Percentiles rank a stretch among this genome's conserved stretches.
phyloP scores from a whole-genome alignment of 768 basidiomycete genomes.

The Hygrocybe punicea region DNA sequence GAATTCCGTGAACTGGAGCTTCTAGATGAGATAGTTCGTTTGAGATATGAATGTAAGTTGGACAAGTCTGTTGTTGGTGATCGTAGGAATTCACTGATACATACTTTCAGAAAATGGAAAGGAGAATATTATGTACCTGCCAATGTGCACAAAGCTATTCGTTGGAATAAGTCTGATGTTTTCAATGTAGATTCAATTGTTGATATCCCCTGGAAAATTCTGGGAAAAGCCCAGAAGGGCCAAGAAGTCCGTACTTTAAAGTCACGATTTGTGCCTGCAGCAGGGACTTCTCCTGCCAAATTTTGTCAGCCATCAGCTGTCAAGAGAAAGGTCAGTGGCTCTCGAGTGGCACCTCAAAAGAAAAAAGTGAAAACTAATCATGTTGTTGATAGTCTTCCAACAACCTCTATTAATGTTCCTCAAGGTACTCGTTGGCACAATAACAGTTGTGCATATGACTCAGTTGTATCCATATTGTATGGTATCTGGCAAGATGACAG shows the following conservation, averaged over 20 bases:
- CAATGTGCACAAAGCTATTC: slow-evolving; percentile 2
- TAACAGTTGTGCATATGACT: slow-evolving; percentile 1
- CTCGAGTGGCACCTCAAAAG: too few relatives aligned
- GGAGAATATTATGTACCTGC: slow-evolving; percentile 4
- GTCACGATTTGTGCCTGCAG: too few relatives aligned
- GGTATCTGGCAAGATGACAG: neutral
- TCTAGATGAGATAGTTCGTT: slow-evolving; percentile 19
- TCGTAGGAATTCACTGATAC: neutral
- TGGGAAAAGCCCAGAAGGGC: too few relatives aligned
- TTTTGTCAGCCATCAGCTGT: too few relatives aligned
- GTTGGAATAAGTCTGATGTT: neutral
- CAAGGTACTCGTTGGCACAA: neutral
- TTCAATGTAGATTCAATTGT: too few relatives aligned
- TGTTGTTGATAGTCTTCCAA: too few relatives aligned
- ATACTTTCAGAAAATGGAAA: neutral
- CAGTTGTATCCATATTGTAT: neutral
- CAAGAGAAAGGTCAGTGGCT: too few relatives aligned
- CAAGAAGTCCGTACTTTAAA: too few relatives aligned
- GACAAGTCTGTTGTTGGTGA: neutral
- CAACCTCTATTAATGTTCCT: too few relatives aligned
- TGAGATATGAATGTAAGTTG: slow-evolving; percentile 12
- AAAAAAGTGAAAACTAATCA: too few relatives aligned
- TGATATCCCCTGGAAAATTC: too few relatives aligned
- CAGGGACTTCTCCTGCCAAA: too few relatives aligned
- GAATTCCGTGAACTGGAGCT: slow-evolving; percentile 21